Evolutionary conservation across 345 rosid genomes (phyloP), one percentile per base, ranked within the genome.

Genomic region (Conringia planisiliqua): DNA sequence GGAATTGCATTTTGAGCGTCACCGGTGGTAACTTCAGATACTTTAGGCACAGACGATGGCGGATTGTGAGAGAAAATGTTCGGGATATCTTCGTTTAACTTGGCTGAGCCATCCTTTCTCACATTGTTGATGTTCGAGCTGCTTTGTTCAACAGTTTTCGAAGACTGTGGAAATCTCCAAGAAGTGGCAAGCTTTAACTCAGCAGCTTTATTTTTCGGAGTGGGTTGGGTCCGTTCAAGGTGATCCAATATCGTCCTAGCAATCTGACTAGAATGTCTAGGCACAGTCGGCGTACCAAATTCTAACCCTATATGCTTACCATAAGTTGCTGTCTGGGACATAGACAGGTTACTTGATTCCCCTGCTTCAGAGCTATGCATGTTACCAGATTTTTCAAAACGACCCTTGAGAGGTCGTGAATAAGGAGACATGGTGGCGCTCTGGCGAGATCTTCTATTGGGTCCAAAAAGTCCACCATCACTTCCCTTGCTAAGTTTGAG

Each of bases 231-330:
- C 78, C 97, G 84, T 35, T 90, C 92, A 69, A 95, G 90, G 69
- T 83, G 87, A 60, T 89, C 97, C 84, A 90, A 48, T 82, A 95
- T 95, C 73, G 80, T 90, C 74, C 84, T 82, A 70, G 97, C 97
- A 50, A 79, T 71, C 89, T 85, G 92, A 78, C 88, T 87, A 68
- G 99, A 87, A 78, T 92, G 93, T 24, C 86, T 51, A 66, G 86
- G 99, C 76, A 82, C 92, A 46, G 81, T 77, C 18, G 87, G 85
- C 63, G 75, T 79, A 73, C 82, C 77, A 66, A 67, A 77, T 62
- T 85, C 87, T 58, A 81, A 73, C 66, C 64, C 82, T 64, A 73
- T 67, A 14, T 78, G 71, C 70, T 80, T 86, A 33, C 74, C 71
- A 33, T 51, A 69, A 5, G 82, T 78, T 5, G 62, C 42, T 68